Base-by-base conservation (phyloP, 192 early-diverging fungal species). In the Lobosporangium transversale region DNA sequence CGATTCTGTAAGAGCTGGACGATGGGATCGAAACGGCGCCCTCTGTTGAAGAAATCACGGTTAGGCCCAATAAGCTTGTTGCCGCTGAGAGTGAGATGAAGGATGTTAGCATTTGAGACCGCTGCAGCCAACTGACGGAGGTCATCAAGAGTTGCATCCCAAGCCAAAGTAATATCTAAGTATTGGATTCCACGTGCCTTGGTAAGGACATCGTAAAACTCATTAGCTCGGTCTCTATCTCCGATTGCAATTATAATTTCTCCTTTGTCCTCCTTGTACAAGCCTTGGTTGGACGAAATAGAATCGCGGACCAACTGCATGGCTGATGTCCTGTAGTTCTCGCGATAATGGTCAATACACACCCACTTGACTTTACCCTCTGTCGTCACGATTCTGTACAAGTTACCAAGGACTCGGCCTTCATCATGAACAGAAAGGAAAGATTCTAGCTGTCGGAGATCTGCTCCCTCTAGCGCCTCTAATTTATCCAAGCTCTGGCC, bases 281-380 rank as follows among this genome's bases (percentile, higher is more conserved):
- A n/a, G n/a, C 58, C 58, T 2, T 20, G 7, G 27, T 44, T 64
- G 7, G 5, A 24, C 15, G 5, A 12, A 10, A 64, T 51, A 42
- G 32, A 12, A 24, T 64, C 51, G 3, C n/a, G 11, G 2, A 64
- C 26, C 12, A 7, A 4, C 33, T 63, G 8, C 11, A 21, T 54
- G 4, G 20, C 49, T 35, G 62, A 6, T n/a, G 37, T 31, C 20
- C 20, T 6, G 11, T 64, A 36, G 62, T 3, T 32, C 18, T 37
- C 27, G 50, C 40, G 44, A 26, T 64, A 53, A 14, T 64, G 62
- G 2, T 64, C 30, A 12, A 1, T 37, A 21, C 62, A 64, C 1
- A 64, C 51, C 62, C 62, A 64, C 21, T 53, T 64, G 29, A 64
- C 62, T 4, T 64, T 31, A 7, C 62, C 62, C 10, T 64, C 51